Evolutionary conservation across 805 yeast species (phyloP).

Genomic region (Pichia californica): DNA sequence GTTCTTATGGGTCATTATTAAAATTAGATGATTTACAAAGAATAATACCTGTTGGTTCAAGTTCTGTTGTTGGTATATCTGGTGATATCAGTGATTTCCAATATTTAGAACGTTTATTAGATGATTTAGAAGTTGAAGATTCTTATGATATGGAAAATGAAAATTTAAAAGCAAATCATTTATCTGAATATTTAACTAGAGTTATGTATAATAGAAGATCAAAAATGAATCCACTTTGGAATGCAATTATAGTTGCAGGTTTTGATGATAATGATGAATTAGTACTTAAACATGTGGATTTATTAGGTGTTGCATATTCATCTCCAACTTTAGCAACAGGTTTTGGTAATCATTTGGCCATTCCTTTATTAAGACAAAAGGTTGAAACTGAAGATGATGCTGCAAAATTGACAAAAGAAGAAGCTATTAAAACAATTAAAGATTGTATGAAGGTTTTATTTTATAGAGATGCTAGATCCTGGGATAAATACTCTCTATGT

Average conservation of each 20-base stretch:
- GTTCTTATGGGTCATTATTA: constrained; percentile 87
- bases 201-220: constrained; percentile 83
- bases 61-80: constrained; percentile 85
- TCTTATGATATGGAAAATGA: constrained; percentile 67
- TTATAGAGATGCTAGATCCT: constrained; percentile 93
- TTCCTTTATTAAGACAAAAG: constrained; percentile 82
- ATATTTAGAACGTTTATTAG: constrained; percentile 65
- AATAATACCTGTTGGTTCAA: constrained; percentile 72
- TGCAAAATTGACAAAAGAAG: constrained; percentile 57
- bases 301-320: constrained; percentile 85
- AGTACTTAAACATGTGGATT: constrained; percentile 78
- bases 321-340: constrained; percentile 93
- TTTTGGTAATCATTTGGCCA: constrained; percentile 90
- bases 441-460: constrained; percentile 91
- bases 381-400: constrained; percentile 77
- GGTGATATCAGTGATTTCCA: constrained; percentile 96
- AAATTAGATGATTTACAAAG: constrained; percentile 84
- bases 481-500: constrained; percentile 78
- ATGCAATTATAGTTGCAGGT: constrained; percentile 88
- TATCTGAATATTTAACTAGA: constrained; percentile 80
- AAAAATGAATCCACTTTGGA: constrained; percentile 96
- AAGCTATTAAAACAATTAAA: constrained; percentile 69
- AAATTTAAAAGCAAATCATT: constrained; percentile 71
- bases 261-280: constrained; percentile 64
- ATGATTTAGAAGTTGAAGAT: constrained; percentile 72